phyloP scores from a whole-genome alignment of 352 stramenopile genomes.

The Phytopythium montanum region DNA sequence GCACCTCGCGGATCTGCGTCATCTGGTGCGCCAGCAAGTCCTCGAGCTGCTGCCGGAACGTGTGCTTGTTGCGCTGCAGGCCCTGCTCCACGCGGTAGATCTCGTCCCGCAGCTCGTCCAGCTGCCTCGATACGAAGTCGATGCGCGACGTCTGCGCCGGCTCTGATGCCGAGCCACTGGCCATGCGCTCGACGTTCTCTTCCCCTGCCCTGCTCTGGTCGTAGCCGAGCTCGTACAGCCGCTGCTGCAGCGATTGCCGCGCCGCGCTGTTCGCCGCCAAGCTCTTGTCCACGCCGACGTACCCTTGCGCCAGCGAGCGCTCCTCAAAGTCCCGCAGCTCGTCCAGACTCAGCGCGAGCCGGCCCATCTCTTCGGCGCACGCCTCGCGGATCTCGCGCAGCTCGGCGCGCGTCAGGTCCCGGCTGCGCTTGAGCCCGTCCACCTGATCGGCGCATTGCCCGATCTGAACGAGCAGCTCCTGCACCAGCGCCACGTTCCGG shows the following conservation, averaged over 20 bases:
- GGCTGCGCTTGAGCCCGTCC: constrained; percentile 31
- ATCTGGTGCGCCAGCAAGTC: constrained; percentile 48
- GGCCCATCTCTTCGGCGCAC: constrained; percentile 45
- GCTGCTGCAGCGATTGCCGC: constrained; percentile 13
- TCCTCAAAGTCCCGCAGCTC: constrained; percentile 18
- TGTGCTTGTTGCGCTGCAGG: constrained; percentile 43
- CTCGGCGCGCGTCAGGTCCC: constrained; percentile 29
- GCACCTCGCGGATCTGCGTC: constrained; percentile 36
- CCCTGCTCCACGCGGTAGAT: constrained; percentile 54
- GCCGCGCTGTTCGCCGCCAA: constrained; percentile 6
- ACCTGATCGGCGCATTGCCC: constrained; percentile 47
- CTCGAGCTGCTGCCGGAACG: constrained; percentile 43
- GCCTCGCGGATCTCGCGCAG: constrained; percentile 37
- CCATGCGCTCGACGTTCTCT: not conserved
- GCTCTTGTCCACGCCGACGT: constrained; percentile 1
- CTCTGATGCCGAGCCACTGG: constrained; percentile 6
- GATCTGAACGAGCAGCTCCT: constrained; percentile 50
- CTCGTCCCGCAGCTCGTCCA: constrained; percentile 42
- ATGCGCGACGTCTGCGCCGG: constrained; percentile 28
- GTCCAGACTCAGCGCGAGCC: constrained; percentile 35
- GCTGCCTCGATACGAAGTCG: constrained; percentile 34
- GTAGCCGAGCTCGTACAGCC: constrained; percentile 20
- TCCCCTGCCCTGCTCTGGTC: constrained; percentile 13
- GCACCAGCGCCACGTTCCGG: constrained; percentile 43
- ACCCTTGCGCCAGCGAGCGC: constrained; percentile 7